Evolutionary conservation across 2,329 filamentous ascomycete genomes (phyloP).

Genomic region (Plectosphaerella plurivora): DNA sequence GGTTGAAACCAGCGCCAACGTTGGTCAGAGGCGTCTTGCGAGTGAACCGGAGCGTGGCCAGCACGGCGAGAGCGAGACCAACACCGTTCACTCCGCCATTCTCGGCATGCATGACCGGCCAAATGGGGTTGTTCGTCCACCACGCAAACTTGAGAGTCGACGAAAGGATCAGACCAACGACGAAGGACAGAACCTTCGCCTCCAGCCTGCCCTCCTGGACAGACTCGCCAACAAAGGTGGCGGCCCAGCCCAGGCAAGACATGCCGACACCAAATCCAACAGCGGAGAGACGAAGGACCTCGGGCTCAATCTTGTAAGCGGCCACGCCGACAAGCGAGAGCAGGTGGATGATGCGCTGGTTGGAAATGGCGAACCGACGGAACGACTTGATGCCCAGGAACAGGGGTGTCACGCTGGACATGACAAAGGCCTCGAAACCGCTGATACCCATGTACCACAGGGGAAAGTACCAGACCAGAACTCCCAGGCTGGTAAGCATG

Average conservation of each 20-base stretch:
- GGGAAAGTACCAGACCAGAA: slow-evolving; percentile 96
- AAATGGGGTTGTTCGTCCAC: slow-evolving; percentile 93
- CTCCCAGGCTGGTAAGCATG: slow-evolving; percentile 80
- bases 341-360: slow-evolving; percentile 68
- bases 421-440: slow-evolving; percentile 86
- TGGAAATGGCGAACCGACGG: slow-evolving; percentile 62
- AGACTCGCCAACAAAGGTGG: slow-evolving; percentile 75
- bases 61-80: slow-evolving; percentile 69
- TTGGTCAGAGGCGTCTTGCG: slow-evolving; percentile 52
- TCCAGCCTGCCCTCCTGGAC: slow-evolving; percentile 73
- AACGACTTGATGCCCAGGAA: slow-evolving; percentile 68
- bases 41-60: slow-evolving; percentile 74
- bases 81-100: slow-evolving; percentile 93
- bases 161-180: slow-evolving; percentile 77
- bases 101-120: slow-evolving; percentile 84
- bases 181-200: slow-evolving; percentile 74
- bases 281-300: slow-evolving; percentile 71
- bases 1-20: slow-evolving; percentile 22
- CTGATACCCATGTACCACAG: slow-evolving; percentile 99
- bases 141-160: slow-evolving; percentile 89
- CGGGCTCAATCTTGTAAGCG: slow-evolving; percentile 71
- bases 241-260: slow-evolving; percentile 79
- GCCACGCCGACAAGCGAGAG: slow-evolving; percentile 73
- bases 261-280: slow-evolving; percentile 78
- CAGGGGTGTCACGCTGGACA: slow-evolving; percentile 77